These are phyloP conservation scores for Candida lessepsii DNA, from an alignment of 805 yeast genomes.

Conservation along the genomic window DNA sequence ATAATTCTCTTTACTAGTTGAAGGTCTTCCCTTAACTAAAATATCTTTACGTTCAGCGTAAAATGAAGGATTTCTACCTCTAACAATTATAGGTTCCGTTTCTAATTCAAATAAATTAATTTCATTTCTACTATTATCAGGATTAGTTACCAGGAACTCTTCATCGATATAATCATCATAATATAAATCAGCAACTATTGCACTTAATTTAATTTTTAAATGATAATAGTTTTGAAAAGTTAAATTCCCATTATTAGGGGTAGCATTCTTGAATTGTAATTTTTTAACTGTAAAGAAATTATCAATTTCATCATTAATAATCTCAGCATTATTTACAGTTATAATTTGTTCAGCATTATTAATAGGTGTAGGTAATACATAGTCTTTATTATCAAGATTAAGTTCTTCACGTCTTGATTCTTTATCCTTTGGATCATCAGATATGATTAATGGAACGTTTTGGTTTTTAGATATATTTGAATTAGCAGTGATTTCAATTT, in stretches of 20 bases:
- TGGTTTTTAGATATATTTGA: conserved; percentile 30
- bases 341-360: conserved; percentile 24
- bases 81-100: conserved; percentile 51
- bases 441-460: conserved; percentile 32
- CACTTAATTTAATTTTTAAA: conserved; percentile 32
- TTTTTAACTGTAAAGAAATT: conserved; percentile 37
- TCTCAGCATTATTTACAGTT: conserved; percentile 24
- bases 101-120: conserved; percentile 28
- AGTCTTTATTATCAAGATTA: conserved; percentile 11
- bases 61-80: conserved; percentile 64
- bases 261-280: conserved; percentile 50
- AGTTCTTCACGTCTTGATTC: conserved; percentile 11
- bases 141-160: conserved; percentile 20
- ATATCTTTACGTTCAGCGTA: conserved; percentile 53
- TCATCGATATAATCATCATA: conserved; percentile 38
- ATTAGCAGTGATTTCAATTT: conserved; percentile 36
- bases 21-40: conserved; percentile 31
- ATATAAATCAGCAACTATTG: conserved; percentile 37
- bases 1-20: conserved; percentile 20
- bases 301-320: conserved; percentile 24
- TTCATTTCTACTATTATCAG: conserved; percentile 27
- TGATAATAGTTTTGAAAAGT: conserved; percentile 47
- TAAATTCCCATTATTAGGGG: conserved; percentile 51
- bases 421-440: conserved; percentile 18
- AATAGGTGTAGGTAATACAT: conserved; percentile 18